Base-by-base conservation (phyloP, 495 filamentous ascomycete species). In the Elaphomyces granulatus region DNA sequence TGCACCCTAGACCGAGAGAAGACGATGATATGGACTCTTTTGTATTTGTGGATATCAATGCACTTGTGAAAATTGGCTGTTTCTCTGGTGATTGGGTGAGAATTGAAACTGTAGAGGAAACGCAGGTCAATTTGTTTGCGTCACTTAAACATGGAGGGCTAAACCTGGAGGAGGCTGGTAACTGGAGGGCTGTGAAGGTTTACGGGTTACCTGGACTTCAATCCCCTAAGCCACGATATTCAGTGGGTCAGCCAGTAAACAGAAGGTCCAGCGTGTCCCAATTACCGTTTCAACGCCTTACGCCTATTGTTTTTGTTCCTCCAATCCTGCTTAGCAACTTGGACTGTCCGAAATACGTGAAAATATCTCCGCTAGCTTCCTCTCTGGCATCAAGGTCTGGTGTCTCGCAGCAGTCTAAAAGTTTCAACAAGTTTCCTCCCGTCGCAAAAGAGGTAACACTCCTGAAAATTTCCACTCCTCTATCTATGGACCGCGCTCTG, bases 61-160 rank as follows among this genome's bases (percentile, higher is more conserved):
- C 83, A 14, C 61, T 98, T 8, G 75, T 81, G n/a, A 81, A 83
- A 43, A 73, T 96, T 31, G 84, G 86, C 19, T 95, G 87, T 53
- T 98, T 98, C 56, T 94, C 88, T 1, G 90, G 90, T 10, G 90
- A 98, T 51, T 98, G 90, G 90, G 84, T 95, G n/a, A 74, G 78
- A 2, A 64, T 98, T 15, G 83, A 90, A 60, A 63, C 72, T 1
- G 68, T 80, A 10, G 63, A 76, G 30, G 83, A 83, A 47, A 77
- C 80, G 10, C 71, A 74, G 9, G 30, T 65, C 3, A 67, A 69
- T 50, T 61, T 65, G 44, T 58, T 71, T 45, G 67, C 72, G 60
- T 53, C 63, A 63, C 55, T 77, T 59, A 61, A 58, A 37, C 45
- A 57, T 26, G 54, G 58, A 28, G 69, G 55, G 37, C 55, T 71